A percentile compares a stretch with the other conserved stretches of the same genome.
Conservation (phyloP, 495 filamentous ascomycete species). For the Neohortaea acidophila region DNA sequence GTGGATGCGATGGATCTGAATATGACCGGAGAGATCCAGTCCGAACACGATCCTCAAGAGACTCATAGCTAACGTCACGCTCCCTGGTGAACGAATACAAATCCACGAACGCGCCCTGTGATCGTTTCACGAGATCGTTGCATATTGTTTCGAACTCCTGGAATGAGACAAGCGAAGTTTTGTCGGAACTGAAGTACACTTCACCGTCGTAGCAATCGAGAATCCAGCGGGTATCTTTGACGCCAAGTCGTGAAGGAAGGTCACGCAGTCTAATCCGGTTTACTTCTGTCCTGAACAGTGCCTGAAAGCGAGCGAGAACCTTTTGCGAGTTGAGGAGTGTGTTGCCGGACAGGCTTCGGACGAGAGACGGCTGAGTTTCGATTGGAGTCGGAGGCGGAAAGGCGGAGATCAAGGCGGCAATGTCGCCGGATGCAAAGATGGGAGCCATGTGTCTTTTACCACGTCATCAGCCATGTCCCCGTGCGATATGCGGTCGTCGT, state of each 20-base stretch:
- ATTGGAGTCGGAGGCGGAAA: constrained; percentile 10
- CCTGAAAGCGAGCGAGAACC: background rate
- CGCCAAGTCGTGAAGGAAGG: constrained; percentile 3
- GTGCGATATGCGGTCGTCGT: no score
- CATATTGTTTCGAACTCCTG: background rate
- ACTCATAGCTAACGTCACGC: background rate
- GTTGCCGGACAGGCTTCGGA: constrained; percentile 7
- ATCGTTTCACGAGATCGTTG: background rate
- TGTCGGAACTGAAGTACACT: constrained; percentile 5
- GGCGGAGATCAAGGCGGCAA: constrained; percentile 9
- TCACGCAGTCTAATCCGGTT: constrained; percentile 7
- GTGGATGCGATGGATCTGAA: no score
- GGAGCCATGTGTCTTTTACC: no score
- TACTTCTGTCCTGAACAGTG: constrained; percentile 4
- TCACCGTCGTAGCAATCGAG: constrained; percentile 3
- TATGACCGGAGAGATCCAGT: no score
- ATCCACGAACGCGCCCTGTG: background rate
- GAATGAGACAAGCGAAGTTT: background rate
- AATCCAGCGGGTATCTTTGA: constrained; percentile 7
- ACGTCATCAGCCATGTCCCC: no score
- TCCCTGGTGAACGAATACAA: background rate
- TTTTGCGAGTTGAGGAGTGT: constrained; percentile 4
- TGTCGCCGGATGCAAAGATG: constrained; percentile 11
- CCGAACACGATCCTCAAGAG: no score
- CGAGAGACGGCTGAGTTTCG: constrained; percentile 5